Evolutionary conservation across 352 stramenopile genomes (phyloP).

Genomic region (Pythium aphanidermatum): DNA sequence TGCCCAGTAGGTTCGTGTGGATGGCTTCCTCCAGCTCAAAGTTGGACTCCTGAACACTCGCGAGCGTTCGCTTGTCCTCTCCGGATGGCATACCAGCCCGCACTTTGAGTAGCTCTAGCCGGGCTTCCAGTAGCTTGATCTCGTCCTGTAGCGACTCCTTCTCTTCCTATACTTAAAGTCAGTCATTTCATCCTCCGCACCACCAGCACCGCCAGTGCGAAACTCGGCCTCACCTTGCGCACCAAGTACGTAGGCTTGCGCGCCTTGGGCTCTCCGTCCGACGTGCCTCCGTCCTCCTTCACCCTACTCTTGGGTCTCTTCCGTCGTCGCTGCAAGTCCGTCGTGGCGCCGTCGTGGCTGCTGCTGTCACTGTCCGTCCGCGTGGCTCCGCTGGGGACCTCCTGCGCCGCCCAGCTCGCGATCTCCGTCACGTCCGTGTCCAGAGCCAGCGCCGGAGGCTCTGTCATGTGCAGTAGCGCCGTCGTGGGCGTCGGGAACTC

Average conservation of each 20-base stretch:
- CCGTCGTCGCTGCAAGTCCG: no score
- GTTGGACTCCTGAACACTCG: constrained; percentile 5
- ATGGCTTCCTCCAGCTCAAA: constrained; percentile 15
- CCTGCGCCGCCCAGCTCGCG: constrained; percentile 9
- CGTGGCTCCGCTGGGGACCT: neutral
- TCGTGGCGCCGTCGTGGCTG: neutral
- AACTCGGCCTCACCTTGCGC: constrained; percentile 1
- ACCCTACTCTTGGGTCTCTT: neutral
- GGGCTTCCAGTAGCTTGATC: constrained; percentile 14
- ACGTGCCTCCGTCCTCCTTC: neutral
- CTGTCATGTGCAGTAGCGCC: neutral
- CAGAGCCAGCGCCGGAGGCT: neutral
- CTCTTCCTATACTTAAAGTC: constrained; percentile 11
- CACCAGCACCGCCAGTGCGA: neutral
- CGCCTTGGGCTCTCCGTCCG: constrained; percentile 1
- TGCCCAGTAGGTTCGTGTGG: constrained; percentile 9
- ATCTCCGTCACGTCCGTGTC: constrained; percentile 11
- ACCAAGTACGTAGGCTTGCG: constrained; percentile 16
- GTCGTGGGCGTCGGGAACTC: neutral
- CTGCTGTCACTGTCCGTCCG: neutral
- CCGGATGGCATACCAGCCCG: constrained; percentile 1
- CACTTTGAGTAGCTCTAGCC: constrained; percentile 14
- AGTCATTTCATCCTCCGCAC: neutral
- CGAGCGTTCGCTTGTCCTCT: constrained; percentile 4
- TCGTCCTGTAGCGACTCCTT: constrained; percentile 13